A percentile compares a stretch with the other conserved stretches of the same genome.
phyloP scores from a whole-genome alignment of 371 early-diverging fungal species.

The Vairimorpha apis region DNA sequence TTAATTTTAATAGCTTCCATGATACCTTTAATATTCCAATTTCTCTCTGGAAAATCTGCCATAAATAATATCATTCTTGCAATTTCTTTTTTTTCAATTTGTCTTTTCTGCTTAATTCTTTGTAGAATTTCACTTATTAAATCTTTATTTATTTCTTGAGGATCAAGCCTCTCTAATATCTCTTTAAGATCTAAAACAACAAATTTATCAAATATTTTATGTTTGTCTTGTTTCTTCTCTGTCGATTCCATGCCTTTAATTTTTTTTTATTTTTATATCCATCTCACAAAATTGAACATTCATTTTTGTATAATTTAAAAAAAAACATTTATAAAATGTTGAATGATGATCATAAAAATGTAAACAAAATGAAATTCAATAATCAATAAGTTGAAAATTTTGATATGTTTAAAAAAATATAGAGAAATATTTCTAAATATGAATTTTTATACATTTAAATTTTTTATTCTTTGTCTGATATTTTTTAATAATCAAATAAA shows the following conservation, averaged over 20 bases:
- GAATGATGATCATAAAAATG: no score
- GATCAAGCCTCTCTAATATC: conserved; percentile 26
- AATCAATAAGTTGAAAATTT: no score
- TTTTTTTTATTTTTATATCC: conserved; percentile 1
- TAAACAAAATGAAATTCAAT: no score
- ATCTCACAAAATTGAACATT: not conserved
- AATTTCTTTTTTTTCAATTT: conserved; percentile 41
- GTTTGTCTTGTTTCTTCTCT: conserved; percentile 1
- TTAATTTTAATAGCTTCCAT: conserved; percentile 34
- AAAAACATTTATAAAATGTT: no score
- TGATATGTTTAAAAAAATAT: no score
- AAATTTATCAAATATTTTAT: conserved; percentile 12
- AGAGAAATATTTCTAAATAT: no score
- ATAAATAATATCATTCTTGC: conserved; percentile 51
- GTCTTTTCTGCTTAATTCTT: conserved; percentile 27
- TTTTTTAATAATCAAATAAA: no score
- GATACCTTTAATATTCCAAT: conserved; percentile 44
- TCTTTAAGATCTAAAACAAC: conserved; percentile 16
- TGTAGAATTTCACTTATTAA: conserved; percentile 8
- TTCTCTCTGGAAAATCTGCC: conserved; percentile 38
- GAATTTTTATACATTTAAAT: no score
- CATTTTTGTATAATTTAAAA: no score
- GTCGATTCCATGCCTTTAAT: conserved; percentile 12
- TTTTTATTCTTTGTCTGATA: no score
- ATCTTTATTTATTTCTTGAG: not conserved